Evolutionary conservation across 1,284 basidiomycete species (phyloP), one percentile per base, ranked within the genome.

Genomic region (Erythrobasidium hasegawianum): DNA sequence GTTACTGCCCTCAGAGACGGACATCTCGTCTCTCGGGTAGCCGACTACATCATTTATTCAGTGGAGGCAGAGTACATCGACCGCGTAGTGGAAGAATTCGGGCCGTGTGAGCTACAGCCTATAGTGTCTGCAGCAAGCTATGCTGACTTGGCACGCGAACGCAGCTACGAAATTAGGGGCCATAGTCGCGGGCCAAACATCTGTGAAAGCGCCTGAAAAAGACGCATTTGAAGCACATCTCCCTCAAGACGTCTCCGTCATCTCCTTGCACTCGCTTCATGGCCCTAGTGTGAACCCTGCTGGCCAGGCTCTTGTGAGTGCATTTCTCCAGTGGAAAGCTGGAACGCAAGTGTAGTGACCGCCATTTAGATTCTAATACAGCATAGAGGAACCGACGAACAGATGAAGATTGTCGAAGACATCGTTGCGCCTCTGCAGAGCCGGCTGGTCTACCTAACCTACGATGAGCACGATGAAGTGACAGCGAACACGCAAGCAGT

Each of bases 401-500:
- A 88, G 26, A 82, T 95, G 1, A 77, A 77, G 0, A 78, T 95
- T 27, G 91, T 97, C 14, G 91, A 97, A 77, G 83, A 82, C 69
- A 86, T 97, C 52, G 84, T 98, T 69, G 80, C 81, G 0, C 87
- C 87, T n/a, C 86, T 98, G 74, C 82, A 84, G 59, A 90, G 87
- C 43, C 86, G 93, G 66, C 92, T 87, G 73, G 95, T 98, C 62
- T 87, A 97, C 76, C 81, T 98, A 59, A 88, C 86, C 29, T 98
- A 97, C 79, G 90, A 96, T 71, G 92, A 97, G 70, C 95, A 98
- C 76, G 95, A 98, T 74, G 82, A 85, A 54, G 90, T 98, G 56
- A 98, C 95, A 0, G 95, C 95, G 22, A 98, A 97, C 74, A 97
- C 96, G 0, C 95, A 98, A 79, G 95, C 95, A 0, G 93, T 96